A percentile compares a stretch with the other conserved stretches of the same genome.
phyloP scores from a whole-genome alignment of 768 basidiomycete species.

The Agrocybe praecox region DNA sequence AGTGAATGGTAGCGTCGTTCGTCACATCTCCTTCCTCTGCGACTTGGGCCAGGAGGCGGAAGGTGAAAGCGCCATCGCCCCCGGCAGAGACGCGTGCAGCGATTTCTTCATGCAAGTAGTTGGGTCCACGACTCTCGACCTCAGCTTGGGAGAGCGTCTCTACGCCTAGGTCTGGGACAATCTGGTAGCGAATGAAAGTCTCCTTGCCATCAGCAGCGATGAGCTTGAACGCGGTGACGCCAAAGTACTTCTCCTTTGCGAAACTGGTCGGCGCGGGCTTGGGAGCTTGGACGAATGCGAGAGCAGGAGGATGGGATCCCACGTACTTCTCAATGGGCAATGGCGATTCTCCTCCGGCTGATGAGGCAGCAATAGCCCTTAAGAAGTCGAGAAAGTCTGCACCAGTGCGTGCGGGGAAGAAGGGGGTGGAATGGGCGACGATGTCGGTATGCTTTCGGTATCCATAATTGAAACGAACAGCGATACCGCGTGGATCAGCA shows the following conservation, averaged over 20 bases:
- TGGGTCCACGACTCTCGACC: constrained; percentile 2
- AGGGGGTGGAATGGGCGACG: constrained; percentile 18
- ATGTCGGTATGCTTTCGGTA: constrained; percentile 16
- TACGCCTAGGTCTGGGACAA: constrained; percentile 16
- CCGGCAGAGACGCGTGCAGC: constrained; percentile 1
- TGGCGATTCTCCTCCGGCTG: constrained; percentile 5
- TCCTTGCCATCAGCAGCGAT: constrained; percentile 11
- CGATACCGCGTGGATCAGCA: constrained; percentile 17
- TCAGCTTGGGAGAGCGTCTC: constrained; percentile 7
- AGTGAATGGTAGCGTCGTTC: constrained; percentile 16
- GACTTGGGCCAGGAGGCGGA: constrained; percentile 14
- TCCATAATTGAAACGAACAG: constrained; percentile 16
- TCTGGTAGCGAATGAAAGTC: constrained; percentile 13
- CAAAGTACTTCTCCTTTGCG: constrained; percentile 16
- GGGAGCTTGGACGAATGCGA: constrained; percentile 16
- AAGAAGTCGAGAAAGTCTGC: constrained; percentile 18
- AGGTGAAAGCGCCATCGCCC: constrained; percentile 6
- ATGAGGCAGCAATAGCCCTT: constrained; percentile 10
- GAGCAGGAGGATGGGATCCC: constrained; percentile 10
- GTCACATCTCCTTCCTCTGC: constrained; percentile 16
- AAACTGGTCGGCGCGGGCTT: constrained; percentile 17
- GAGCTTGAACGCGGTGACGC: constrained; percentile 17
- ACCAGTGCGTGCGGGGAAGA: constrained; percentile 17
- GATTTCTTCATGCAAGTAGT: constrained; percentile 16
- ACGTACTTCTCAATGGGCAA: constrained; percentile 15